phyloP scores from a whole-genome alignment of 2,329 filamentous ascomycete genomes.

The Monosporascus sp. region DNA sequence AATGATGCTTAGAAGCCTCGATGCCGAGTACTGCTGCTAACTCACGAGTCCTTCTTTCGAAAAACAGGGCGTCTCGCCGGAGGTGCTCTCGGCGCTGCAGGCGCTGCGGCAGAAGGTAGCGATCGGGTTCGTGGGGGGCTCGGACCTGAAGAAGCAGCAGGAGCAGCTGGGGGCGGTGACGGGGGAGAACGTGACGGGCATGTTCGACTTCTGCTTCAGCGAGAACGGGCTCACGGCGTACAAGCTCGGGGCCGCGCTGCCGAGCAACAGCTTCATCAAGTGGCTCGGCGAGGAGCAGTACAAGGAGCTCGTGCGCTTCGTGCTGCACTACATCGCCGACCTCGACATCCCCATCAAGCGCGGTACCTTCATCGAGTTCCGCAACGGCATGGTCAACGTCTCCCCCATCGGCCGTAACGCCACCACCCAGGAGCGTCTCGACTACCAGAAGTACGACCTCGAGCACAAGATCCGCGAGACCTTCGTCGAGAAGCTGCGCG shows the following conservation, averaged over 20 bases:
- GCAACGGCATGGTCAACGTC: slow-evolving; percentile 89
- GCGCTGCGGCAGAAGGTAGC: slow-evolving; percentile 80
- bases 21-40: not conserved
- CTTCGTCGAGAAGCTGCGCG: slow-evolving; percentile 71
- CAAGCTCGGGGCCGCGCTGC: slow-evolving; percentile 71
- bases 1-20: not conserved
- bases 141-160: slow-evolving; percentile 88
- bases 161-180: slow-evolving; percentile 77
- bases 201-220: slow-evolving; percentile 97
- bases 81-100: slow-evolving; percentile 78
- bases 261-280: slow-evolving; percentile 80
- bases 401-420: slow-evolving; percentile 84
- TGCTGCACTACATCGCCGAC: slow-evolving; percentile 78
- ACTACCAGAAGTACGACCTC: slow-evolving; percentile 78
- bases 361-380: slow-evolving; percentile 82
- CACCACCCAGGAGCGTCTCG: slow-evolving; percentile 69
- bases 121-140: slow-evolving; percentile 90
- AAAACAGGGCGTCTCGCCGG: slow-evolving; percentile 60
- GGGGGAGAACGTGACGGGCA: slow-evolving; percentile 61
- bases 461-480: slow-evolving; percentile 68
- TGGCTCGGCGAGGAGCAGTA: slow-evolving; percentile 83
- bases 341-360: slow-evolving; percentile 78
- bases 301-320: slow-evolving; percentile 71
- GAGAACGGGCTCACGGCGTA: slow-evolving; percentile 94
- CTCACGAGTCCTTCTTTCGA: slow-evolving; percentile 11